Base-by-base conservation (phyloP, 2,329 filamentous ascomycete genomes). In the Talaromyces atroroseus region DNA sequence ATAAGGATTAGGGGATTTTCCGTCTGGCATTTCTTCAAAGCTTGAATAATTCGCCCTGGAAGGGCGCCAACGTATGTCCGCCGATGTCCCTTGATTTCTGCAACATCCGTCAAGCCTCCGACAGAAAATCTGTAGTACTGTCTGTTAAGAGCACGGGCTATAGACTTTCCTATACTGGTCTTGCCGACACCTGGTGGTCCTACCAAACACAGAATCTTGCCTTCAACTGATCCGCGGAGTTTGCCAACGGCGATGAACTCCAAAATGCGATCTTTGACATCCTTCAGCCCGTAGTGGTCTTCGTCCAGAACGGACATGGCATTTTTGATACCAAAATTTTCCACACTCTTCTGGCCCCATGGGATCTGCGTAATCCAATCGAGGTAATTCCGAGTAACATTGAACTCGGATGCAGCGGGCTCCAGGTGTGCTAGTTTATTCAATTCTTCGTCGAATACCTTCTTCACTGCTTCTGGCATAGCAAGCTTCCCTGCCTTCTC, bases 51-150 rank as follows among this genome's bases (percentile, higher is more conserved):
- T 58, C 95, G 89, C 51, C 94, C 95, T 3, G 94, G 94, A 36
- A 99, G 78, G 24, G 94, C 94, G 60, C 95, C 94, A 53, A 99
- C 94, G 65, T 99, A 99, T 2, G 94, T 99, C 65, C 94, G 84
- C 66, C 94, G 83, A 71, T 99, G 94, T 51, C 94, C 94, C 78
- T 99, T 99, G 80, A 99, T 97, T 72, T 99, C 94, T 18, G 94
- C 94, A 61, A 99, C 95, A 74, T 99, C 94, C 3, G 92, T 95
- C 63, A 99, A 81, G 64, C 94, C 94, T 69, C 94, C 94, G 8
- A 99, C 94, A 68, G 92, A 96, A 80, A 99, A 99, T 64, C 94
- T 85, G 78, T 99, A 99, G 78, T 99, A 99, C 69, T 99, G 87
- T 58, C 95, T 82, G 75, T 96, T 96, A 57, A 99, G 78, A 26